Base-by-base conservation (phyloP, 352 stramenopile species). In the Phytophthora pseudosyringae region DNA sequence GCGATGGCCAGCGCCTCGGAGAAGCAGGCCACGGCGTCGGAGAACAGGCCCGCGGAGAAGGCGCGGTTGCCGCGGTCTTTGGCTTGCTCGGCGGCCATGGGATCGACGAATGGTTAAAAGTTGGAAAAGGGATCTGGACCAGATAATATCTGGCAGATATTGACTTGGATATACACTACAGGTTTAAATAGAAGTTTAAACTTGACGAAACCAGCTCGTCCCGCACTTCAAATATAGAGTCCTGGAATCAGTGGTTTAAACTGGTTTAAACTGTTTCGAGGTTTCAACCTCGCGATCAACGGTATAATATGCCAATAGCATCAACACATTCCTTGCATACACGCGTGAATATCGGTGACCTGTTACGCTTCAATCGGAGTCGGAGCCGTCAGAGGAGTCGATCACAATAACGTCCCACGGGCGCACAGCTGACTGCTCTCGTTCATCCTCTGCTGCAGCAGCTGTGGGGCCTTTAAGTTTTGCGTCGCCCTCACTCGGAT, bases 31-130 rank as follows among this genome's bases (percentile, higher is more conserved):
- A 93, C 61, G 28, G 89, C 89, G 38, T 95, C 81, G 7, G 73
- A 60, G 69, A 77, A 94, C 35, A 89, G 78, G 11, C 83, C 83
- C 3, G 81, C 79, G 9, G 80, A 55, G 79, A 96, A 97, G 44
- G 80, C 74, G 31, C 72, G 83, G 65, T 97, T 97, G 52, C 89
- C 89, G 55, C 86, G 88, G 73, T 91, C 78, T 69, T 97, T 97
- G 31, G 89, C 89, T 85, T 95, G 87, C 46, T 95, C 88, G 16
- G 86, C 86, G 45, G 86, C 86, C 86, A 94, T 93, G 44, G 21
- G 21, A 21, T 21, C 21, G 21, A 21, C 21, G 21, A 21, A 21
- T 21, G 21, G 21, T 21, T 21, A 21, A 21, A 21, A 21, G 21
- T 21, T 21, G 21, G 21, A 21, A 21, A 21, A 21, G 21, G 21